Evolutionary conservation across 1,284 basidiomycete species (phyloP).

Genomic region (Exobasidium rhododendri): DNA sequence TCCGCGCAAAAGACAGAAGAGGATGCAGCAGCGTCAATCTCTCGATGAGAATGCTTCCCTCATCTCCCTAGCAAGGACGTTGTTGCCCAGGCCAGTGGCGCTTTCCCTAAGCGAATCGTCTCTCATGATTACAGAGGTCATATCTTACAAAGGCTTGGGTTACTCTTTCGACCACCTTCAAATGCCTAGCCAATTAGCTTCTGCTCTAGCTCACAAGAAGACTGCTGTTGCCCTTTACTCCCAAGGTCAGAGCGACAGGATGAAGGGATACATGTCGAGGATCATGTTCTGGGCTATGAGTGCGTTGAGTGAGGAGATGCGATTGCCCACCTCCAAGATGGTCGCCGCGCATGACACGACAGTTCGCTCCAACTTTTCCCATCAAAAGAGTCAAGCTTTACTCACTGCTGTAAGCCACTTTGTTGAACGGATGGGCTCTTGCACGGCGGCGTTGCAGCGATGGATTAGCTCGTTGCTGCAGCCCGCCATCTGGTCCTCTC

Average conservation of each 20-base stretch:
- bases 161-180: neutral
- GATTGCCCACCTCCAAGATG: neutral
- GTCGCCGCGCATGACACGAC: neutral
- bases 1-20: conserved; percentile 3
- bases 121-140: neutral
- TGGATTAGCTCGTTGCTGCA: neutral
- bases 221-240: neutral
- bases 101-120: neutral
- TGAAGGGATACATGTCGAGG: neutral
- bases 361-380: neutral
- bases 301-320: neutral
- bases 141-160: neutral
- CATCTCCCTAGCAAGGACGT: neutral
- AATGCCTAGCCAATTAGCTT: conserved; percentile 1
- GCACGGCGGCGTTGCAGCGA: neutral
- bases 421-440: neutral
- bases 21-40: neutral
- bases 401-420: neutral
- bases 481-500: neutral
- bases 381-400: neutral
- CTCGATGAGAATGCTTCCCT: no score
- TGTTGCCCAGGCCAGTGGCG: neutral
- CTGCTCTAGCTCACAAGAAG: conserved; percentile 1
- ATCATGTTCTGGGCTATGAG: neutral
- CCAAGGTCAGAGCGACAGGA: neutral